Evolutionary conservation across 495 filamentous ascomycete species (phyloP).

Genomic region (Hyaloscypha finlandica): DNA sequence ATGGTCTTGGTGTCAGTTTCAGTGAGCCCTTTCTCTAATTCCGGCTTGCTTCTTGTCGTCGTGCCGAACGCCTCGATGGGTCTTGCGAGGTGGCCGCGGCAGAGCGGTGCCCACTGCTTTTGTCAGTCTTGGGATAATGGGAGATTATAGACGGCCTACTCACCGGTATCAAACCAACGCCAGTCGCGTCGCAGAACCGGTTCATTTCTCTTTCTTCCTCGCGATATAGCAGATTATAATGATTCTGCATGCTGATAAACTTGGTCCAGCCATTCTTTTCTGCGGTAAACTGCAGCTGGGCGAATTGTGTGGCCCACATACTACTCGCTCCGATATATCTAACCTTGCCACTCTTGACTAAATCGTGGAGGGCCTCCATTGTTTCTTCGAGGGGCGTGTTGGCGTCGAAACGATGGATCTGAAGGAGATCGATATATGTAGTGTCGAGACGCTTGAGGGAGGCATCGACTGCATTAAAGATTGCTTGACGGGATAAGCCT

Average conservation of each 20-base stretch:
- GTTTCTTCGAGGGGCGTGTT: conserved; percentile 65
- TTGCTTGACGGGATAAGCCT: conserved; percentile 65
- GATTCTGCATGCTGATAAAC: conserved; percentile 78
- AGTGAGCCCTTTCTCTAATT: conserved; percentile 10
- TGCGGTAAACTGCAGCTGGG: conserved; percentile 61
- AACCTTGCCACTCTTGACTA: conserved; percentile 67
- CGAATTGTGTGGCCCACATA: conserved; percentile 72
- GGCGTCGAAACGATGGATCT: conserved; percentile 70
- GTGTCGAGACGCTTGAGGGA: conserved; percentile 64
- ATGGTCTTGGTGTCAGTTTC: conserved; percentile 46
- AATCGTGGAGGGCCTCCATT: conserved; percentile 71
- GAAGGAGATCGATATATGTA: conserved; percentile 71
- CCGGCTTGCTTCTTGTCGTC: conserved; percentile 20
- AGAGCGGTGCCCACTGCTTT: conserved; percentile 46
- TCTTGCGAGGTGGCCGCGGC: conserved; percentile 54
- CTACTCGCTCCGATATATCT: conserved; percentile 70
- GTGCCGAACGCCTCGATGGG: conserved; percentile 19
- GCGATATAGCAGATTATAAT: conserved; percentile 70
- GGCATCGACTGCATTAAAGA: conserved; percentile 72
- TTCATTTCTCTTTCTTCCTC: conserved; percentile 83
- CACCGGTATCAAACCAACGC: conserved; percentile 51
- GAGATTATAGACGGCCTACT: neutral
- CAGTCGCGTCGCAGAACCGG: conserved; percentile 68
- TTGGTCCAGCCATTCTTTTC: conserved; percentile 70
- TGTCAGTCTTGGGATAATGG: neutral